Evolutionary conservation across 78 protist genomes (phyloP).

Genomic region (Dictyostelium discoideum): dicty_2.7 NC_007089.4:2184501-2185000

Average conservation of each 20-base stretch:
- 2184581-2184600: conserved; percentile 57
- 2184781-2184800: conserved; percentile 75
- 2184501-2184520: conserved; percentile 12
- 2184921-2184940: conserved; percentile 79
- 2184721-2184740: conserved; percentile 19
- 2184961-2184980: conserved; percentile 56
- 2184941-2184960: conserved; percentile 70
- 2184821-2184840: conserved; percentile 53
- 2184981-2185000: conserved; percentile 55
- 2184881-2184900: conserved; percentile 38
- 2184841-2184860: conserved; percentile 56
- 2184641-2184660: conserved; percentile 10
- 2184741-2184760: conserved; percentile 68
- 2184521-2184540: conserved; percentile 67
- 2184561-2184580: conserved; percentile 72
- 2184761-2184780: conserved; percentile 63
- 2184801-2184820: conserved; percentile 67
- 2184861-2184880: conserved; percentile 59
- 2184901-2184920: conserved; percentile 55
- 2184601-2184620: conserved; percentile 11
- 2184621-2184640: conserved; percentile 19
- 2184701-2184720: conserved; percentile 78
- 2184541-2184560: conserved; percentile 46
- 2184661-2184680: conserved; percentile 57
- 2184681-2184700: conserved; percentile 71